Evolutionary conservation across 805 yeast species (phyloP), one percentile per base, ranked within the genome.

Genomic region (Lachancea waltii): DNA sequence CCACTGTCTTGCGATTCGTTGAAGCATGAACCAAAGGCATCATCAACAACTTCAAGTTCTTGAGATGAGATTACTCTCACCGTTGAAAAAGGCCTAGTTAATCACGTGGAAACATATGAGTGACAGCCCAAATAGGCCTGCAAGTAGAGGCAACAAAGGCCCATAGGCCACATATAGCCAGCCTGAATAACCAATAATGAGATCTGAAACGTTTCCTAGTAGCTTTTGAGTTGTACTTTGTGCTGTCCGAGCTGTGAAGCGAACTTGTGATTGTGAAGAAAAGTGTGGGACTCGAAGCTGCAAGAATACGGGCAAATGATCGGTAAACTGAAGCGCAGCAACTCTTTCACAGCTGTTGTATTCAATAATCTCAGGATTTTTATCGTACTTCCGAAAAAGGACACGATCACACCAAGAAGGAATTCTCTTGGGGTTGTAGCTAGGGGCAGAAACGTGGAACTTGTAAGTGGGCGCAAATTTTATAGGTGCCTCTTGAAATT

Each of bases 331-430:
- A 26, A 81, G 58, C 0, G 64, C 54, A 1, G 64, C 55, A 1
- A 40, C 26, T 32, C 64, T 47, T 10, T 29, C 24, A 6, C 83
- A 47, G 5, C 83, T 67, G 20, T 61, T 50, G 58, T 86, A 86
- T 18, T 10, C 14, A 18, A 34, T 9, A 3, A 55, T 52, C 10
- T 59, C 46, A 1, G 66, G 37, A 9, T 44, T 42, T 13, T 44
- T 38, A 6, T 54, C 47, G 41, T 79, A 74, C 1, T 66, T 54
- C 39, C 73, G 72, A 50, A 65, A 85, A 32, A 89, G 56, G 5
- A 89, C 73, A 37, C 97, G 63, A 56, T 89, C 97, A 60, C 96
- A 87, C 95, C 95, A 89, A 5, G 95, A 80, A 0, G 96, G 94
- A 1, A 65, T 63, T 39, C 96, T 67, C 47, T 77, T 79, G 2